Conservation (phyloP, 164 flowering plant genomes). For the Kalanchoe fedtschenkoi region DNA sequence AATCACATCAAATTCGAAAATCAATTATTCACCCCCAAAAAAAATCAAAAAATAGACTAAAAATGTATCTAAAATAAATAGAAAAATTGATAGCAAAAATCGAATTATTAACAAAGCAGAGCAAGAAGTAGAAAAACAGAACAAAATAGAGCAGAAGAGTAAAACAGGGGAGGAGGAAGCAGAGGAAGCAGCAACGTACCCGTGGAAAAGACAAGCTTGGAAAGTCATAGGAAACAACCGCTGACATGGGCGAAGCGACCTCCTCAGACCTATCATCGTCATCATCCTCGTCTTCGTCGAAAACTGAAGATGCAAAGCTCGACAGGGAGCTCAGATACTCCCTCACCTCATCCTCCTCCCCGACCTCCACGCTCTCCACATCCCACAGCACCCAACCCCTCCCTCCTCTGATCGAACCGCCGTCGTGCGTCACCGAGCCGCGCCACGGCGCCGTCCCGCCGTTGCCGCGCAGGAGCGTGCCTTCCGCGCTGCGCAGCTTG, state of each 20-base stretch:
- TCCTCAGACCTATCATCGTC: slow-evolving; percentile 25
- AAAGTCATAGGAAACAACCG: neutral
- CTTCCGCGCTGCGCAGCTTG: slow-evolving; percentile 30
- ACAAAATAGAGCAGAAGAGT: too few relatives aligned
- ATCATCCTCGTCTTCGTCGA: slow-evolving; percentile 21
- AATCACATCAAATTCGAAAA: too few relatives aligned
- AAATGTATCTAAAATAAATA: too few relatives aligned
- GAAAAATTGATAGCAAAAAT: too few relatives aligned
- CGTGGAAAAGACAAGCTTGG: slow-evolving; percentile 5
- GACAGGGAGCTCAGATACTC: slow-evolving; percentile 24
- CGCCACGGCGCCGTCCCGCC: slow-evolving; percentile 80
- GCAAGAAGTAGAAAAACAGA: neutral
- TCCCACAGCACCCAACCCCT: slow-evolving; percentile 58
- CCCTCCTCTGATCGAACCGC: slow-evolving; percentile 17
- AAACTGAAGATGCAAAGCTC: slow-evolving; percentile 24
- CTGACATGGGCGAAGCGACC: slow-evolving; percentile 24
- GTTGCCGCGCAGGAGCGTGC: slow-evolving; percentile 53
- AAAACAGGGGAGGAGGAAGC: too few relatives aligned
- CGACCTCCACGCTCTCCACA: slow-evolving; percentile 36
- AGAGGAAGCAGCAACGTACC: slow-evolving; percentile 13
- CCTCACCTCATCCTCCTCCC: slow-evolving; percentile 9
- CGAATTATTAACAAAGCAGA: neutral
- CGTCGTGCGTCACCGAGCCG: slow-evolving; percentile 61
- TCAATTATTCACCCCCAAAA: too few relatives aligned
- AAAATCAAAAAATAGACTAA: too few relatives aligned